These are phyloP conservation scores for Penicillium turbatum DNA, from an alignment of 495 filamentous ascomycete species.

Conservation along the genomic window DNA sequence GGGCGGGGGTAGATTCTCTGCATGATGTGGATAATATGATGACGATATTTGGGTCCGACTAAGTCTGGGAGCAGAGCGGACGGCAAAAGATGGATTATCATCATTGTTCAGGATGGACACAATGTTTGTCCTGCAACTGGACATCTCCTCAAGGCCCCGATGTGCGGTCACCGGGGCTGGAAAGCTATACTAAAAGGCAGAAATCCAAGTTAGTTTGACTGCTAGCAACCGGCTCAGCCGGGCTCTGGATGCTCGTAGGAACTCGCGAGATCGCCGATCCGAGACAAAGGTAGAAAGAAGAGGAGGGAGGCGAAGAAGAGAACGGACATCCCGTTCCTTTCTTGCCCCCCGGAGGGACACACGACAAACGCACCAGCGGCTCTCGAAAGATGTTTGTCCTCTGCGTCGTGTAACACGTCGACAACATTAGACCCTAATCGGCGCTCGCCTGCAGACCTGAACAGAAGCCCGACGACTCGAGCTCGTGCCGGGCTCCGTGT, in stretches of 20 bases:
- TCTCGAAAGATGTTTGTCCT: conserved; percentile 41
- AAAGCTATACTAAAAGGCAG: conserved; percentile 21
- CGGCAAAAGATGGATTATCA: conserved; percentile 46
- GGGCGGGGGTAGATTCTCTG: conserved; percentile 27
- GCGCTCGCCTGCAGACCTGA: conserved; percentile 28
- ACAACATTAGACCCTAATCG: conserved; percentile 29
- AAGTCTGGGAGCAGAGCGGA: conserved; percentile 39
- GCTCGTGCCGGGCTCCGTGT: conserved; percentile 6
- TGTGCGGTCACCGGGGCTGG: conserved; percentile 17
- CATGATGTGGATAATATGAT: conserved; percentile 25
- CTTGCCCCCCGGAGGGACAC: conserved; percentile 3
- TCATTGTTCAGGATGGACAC: conserved; percentile 50
- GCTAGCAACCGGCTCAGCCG: conserved; percentile 7
- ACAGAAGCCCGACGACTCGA: conserved; percentile 28
- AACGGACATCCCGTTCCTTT: conserved; percentile 5
- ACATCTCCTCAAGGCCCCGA: conserved; percentile 29
- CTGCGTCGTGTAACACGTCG: conserved; percentile 36
- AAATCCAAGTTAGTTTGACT: conserved; percentile 11
- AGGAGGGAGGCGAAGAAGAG: conserved; percentile 11
- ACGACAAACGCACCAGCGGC: conserved; percentile 33
- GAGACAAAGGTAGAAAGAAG: not conserved
- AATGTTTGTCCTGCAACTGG: conserved; percentile 35
- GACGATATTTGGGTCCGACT: conserved; percentile 30
- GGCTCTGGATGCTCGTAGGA: conserved; percentile 11
- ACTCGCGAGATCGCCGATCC: conserved; percentile 14